Evolutionary conservation across 139 green algal genomes (phyloP), one percentile per base, ranked within the genome.

Genomic region (Tetratostichococcus sp.): DNA sequence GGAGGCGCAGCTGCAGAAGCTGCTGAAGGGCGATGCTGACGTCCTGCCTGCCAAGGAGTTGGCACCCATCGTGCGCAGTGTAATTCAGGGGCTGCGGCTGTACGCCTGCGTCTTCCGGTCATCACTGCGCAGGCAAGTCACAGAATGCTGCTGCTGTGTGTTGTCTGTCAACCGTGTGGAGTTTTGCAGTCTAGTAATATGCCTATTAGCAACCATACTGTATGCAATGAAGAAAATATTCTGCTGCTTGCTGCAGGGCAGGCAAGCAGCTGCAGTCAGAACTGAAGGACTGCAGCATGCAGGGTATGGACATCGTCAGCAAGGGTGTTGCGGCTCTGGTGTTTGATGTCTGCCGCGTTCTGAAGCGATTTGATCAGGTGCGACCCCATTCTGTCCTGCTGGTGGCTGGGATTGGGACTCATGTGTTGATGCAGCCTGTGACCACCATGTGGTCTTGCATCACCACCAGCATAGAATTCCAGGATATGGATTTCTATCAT

Each of bases 31-130:
- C 1, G 66, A 50, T 50, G 39, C 39, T 50, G 39, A 50, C 8
- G 8, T 21, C 8, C 11, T 50, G 8, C 6, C 39, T 6, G 39
- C 25, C 19, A 75, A 25, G 35, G 57, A 21, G 39, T 23, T 14
- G 39, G 34, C 42, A 25, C 16, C 50, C 50, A 62, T 26, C 50
- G 50, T 62, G 35, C 8, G 8, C 11, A 43, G 14, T 30, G 21
- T 75, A 17, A 35, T 75, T 11, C 43, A 75, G 19, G 33, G 30
- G 25, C 35, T 77, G 39, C 73, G 65, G 21, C 73, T 77, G 65
- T 35, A 57, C 8, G 65, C 39, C 22, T 77, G 73, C 42, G 62
- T 70, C 35, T 73, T 77, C 35, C 28, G 73, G 35, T 30, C 57
- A 14, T 39, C 73, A 14, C 17, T 73, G 22, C 62, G 73, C 65